Evolutionary conservation across 139 green algal species (phyloP), one percentile per base, ranked within the genome.

Genomic region (Nannochloris sp.): DNA sequence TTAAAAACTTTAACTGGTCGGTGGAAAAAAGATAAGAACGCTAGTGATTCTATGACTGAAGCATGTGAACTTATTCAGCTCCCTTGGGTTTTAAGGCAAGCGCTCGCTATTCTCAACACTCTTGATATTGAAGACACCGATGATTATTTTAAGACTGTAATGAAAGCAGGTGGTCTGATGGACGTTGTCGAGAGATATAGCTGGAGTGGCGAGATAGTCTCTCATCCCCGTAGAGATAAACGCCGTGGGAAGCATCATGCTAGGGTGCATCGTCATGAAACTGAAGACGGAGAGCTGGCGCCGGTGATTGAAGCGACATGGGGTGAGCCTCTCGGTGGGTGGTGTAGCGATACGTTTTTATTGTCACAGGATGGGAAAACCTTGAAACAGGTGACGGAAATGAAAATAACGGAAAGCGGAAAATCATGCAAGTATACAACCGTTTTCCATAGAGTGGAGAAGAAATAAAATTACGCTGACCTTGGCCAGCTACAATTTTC

Each of bases 61-160:
- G 75, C 75, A 0, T 77, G 56, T 33, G 75, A 81, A n/a, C 54
- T 81, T 30, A 71, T 80, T 32, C 45, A 56, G 15, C 61, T 82
- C 27, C 60, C 74, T 13, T 81, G 60, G 60, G 32, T 77, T 19
- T 58, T 82, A 13, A 45, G 72, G 2, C 48, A 64, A 33, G 75
- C 72, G 5, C 10, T 82, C 1, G 39, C 3, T 14, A 45, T 82
- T 23, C 30, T 82, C 0, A 69, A 77, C 15, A 59, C 27, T 4
- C 54, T 81, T 25, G 68, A 78, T 51, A 61, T 80, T 29, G 29
- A 64, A 32, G 74, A 81, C 38, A 38, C 30, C 2, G 24, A 34
- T 1, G 15, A 32, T 10, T 32, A 30, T 25, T 81, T 81, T 42
- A 27, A 33, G 2, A 78, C 70, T 7, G 62, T 54, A 14, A 32